These are phyloP conservation scores for Fusarium pseudonygamai DNA, from an alignment of 2,329 filamentous ascomycete species.

Conservation along the genomic window DNA sequence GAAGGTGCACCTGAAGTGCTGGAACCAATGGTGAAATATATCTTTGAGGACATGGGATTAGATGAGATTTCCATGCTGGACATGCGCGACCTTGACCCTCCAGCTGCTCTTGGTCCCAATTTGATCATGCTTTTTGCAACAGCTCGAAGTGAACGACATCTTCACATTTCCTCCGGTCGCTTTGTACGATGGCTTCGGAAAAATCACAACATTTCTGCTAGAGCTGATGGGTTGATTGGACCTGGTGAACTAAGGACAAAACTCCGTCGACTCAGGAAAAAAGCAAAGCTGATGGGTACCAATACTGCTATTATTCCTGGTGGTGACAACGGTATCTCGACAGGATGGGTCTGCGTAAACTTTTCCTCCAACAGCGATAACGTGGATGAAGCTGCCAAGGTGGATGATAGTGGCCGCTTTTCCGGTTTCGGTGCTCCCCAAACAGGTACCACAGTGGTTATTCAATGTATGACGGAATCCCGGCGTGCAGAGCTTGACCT, in stretches of 20 bases:
- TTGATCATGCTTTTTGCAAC: constrained; percentile 94
- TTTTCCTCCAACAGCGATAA: constrained; percentile 74
- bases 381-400: constrained; percentile 54
- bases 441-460: constrained; percentile 62
- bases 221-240: constrained; percentile 88
- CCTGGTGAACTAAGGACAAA: constrained; percentile 92
- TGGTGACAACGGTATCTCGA: constrained; percentile 85
- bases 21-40: constrained; percentile 76
- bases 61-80: constrained; percentile 85
- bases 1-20: constrained; percentile 76
- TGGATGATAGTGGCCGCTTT: constrained; percentile 65
- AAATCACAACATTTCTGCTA: constrained; percentile 75
- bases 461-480: constrained; percentile 67
- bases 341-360: constrained; percentile 97
- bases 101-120: constrained; percentile 86
- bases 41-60: constrained; percentile 85
- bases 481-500: constrained; percentile 63
- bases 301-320: constrained; percentile 71
- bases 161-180: constrained; percentile 91
- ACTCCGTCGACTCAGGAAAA: constrained; percentile 79
- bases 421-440: constrained; percentile 77
- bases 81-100: constrained; percentile 83
- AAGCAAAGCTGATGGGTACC: constrained; percentile 81
- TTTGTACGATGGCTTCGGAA: constrained; percentile 85
- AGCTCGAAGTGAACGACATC: constrained; percentile 89